Percentiles rank a stretch among this genome's conserved stretches.
Evolutionary conservation across 192 early-diverging fungal genomes (phyloP).

Genomic region (Coemansia sp.): DNA sequence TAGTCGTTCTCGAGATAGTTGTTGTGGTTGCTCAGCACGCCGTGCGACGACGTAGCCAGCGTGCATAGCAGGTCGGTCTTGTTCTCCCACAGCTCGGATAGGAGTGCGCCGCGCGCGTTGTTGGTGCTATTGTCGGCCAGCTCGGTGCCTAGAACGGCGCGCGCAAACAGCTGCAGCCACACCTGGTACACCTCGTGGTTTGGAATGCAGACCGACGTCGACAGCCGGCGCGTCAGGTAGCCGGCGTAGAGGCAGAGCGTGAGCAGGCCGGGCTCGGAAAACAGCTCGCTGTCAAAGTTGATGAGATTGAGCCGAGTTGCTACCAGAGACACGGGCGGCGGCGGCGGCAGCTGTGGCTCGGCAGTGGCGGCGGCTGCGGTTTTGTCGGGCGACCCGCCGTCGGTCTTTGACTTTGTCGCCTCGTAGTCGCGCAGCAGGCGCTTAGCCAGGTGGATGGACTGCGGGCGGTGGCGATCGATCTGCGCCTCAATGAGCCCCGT

Average conservation of each 20-base stretch:
- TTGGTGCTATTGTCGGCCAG: slow-evolving; percentile 25
- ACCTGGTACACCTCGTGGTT: slow-evolving; percentile 10
- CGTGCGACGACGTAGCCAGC: slow-evolving; percentile 29
- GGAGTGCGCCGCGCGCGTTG: slow-evolving; percentile 20
- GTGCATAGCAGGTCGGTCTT: slow-evolving; percentile 20
- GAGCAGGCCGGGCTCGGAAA: neutral
- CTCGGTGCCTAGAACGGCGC: slow-evolving; percentile 25
- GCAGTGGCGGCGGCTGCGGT: no score
- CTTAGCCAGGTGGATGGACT: slow-evolving; percentile 14
- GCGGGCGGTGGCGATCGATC: slow-evolving; percentile 16
- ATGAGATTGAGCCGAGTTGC: neutral
- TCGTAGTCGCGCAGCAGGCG: slow-evolving; percentile 17
- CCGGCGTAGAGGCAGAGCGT: slow-evolving; percentile 16
- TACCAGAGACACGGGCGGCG: neutral
- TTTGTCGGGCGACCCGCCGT: neutral
- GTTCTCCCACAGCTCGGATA: slow-evolving; percentile 23
- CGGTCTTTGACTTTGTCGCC: neutral
- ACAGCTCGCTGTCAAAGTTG: neutral
- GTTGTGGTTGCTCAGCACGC: slow-evolving; percentile 45
- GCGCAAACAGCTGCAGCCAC: slow-evolving; percentile 26
- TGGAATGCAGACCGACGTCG: slow-evolving; percentile 8
- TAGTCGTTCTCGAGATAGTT: slow-evolving; percentile 34
- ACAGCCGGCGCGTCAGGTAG: slow-evolving; percentile 10
- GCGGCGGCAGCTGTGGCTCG: no score
- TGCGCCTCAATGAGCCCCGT: slow-evolving; percentile 23